These are phyloP conservation scores for Lipomyces kockii DNA, from an alignment of 805 yeast genomes.

Conservation along the genomic window DNA sequence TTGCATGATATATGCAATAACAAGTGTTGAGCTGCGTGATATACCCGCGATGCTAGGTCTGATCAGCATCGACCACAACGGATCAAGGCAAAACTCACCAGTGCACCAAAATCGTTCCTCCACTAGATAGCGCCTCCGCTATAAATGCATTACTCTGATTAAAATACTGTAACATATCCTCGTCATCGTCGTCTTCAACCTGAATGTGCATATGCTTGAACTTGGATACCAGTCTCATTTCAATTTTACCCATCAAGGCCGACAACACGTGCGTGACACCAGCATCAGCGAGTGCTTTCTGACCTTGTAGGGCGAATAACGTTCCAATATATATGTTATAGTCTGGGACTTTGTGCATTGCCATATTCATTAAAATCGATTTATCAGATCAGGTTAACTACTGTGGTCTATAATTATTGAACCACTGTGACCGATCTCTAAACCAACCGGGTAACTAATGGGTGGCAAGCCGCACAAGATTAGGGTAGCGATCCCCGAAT, in stretches of 20 bases:
- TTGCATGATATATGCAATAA: slow-evolving; percentile 87
- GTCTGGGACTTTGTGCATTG: slow-evolving; percentile 65
- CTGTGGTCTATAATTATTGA: too few relatives aligned
- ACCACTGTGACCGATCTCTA: too few relatives aligned
- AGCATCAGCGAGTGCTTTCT: slow-evolving; percentile 55
- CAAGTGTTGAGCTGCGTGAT: slow-evolving; percentile 84
- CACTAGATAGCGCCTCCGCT: slow-evolving; percentile 53
- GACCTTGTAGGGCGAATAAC: slow-evolving; percentile 63
- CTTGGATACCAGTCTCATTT: slow-evolving; percentile 53
- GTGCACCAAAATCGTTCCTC: slow-evolving; percentile 48
- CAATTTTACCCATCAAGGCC: slow-evolving; percentile 65
- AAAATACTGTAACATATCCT: slow-evolving; percentile 67
- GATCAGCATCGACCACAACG: slow-evolving; percentile 58
- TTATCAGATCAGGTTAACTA: too few relatives aligned
- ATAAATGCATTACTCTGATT: slow-evolving; percentile 69
- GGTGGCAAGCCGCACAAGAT: not conserved
- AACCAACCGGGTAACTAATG: not conserved
- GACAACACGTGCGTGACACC: slow-evolving; percentile 76
- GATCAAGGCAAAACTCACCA: slow-evolving; percentile 41
- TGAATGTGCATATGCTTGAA: slow-evolving; percentile 59
- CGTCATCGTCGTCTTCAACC: slow-evolving; percentile 71
- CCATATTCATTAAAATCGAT: slow-evolving; percentile 39
- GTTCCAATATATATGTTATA: slow-evolving; percentile 78
- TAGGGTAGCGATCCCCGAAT: too few relatives aligned
- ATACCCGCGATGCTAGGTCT: slow-evolving; percentile 84